Evolutionary conservation across 768 basidiomycete species (phyloP).

Genomic region (Tylopilus balloui): DNA sequence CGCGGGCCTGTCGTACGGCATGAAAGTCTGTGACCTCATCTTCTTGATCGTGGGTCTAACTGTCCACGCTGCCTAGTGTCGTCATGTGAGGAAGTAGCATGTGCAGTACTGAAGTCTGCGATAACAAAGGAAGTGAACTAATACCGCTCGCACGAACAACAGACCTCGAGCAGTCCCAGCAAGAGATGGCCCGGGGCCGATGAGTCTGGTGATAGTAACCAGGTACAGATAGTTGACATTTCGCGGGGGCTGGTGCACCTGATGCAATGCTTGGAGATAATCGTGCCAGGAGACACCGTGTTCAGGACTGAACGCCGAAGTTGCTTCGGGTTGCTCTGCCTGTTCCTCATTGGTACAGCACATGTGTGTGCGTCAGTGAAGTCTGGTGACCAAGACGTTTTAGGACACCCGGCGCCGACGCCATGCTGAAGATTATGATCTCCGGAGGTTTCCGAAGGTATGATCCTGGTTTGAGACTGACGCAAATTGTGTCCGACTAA

Average conservation of each 20-base stretch:
- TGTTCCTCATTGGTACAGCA: not conserved
- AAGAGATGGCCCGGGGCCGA: not conserved
- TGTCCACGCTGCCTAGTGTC: not conserved
- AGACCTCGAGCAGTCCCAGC: not conserved
- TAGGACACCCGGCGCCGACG: too few species aligned
- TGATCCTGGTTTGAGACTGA: too few species aligned
- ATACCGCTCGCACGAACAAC: conserved; percentile 3
- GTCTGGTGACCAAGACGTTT: too few species aligned
- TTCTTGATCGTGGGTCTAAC: not conserved
- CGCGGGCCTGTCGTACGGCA: not conserved
- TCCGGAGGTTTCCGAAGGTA: too few species aligned
- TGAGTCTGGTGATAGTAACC: not conserved
- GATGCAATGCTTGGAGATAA: not conserved
- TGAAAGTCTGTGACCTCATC: not conserved
- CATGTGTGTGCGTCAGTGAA: too few species aligned
- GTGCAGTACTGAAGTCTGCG: not conserved
- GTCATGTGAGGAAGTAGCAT: conserved; percentile 3
- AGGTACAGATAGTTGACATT: not conserved
- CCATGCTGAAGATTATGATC: too few species aligned
- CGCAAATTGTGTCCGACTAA: not conserved
- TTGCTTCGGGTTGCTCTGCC: not conserved
- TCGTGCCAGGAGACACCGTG: not conserved
- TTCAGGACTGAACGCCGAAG: not conserved
- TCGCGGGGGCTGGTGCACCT: not conserved
- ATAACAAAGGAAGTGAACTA: not conserved